Percentiles rank a stretch among this genome's conserved stretches.
phyloP scores from a whole-genome alignment of 306 rosid genomes.

The Dryas octopetala region DNA sequence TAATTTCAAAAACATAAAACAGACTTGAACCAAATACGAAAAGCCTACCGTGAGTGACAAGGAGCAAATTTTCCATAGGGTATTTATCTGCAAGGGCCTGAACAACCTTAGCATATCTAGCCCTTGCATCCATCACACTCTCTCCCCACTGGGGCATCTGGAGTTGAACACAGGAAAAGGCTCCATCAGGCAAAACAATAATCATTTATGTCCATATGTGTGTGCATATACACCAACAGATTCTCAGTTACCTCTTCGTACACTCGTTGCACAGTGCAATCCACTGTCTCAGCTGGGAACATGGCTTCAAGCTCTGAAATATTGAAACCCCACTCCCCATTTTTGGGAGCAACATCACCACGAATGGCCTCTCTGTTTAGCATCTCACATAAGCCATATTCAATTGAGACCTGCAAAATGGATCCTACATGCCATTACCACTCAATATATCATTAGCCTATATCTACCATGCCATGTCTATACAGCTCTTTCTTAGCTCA shows the following conservation, averaged over 20 bases:
- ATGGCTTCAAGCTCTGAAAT: conserved; percentile 65
- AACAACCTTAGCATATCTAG: conserved; percentile 56
- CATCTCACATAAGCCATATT: conserved; percentile 88
- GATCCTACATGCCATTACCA: neutral
- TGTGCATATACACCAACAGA: neutral
- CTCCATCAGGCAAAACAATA: conserved; percentile 6
- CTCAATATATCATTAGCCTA: neutral
- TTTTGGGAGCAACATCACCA: conserved; percentile 50
- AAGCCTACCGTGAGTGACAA: conserved; percentile 81
- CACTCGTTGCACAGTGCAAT: conserved; percentile 48
- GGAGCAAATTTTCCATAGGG: conserved; percentile 72
- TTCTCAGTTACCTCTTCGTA: conserved; percentile 59
- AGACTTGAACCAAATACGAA: neutral
- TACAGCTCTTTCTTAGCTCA: neutral
- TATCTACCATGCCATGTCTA: neutral
- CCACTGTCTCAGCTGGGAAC: conserved; percentile 74
- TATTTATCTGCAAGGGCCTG: conserved; percentile 75
- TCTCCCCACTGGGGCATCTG: conserved; percentile 82
- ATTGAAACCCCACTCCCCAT: conserved; percentile 72
- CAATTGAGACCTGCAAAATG: conserved; percentile 66
- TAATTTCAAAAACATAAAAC: neutral
- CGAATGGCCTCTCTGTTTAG: conserved; percentile 62
- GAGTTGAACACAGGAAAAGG: conserved; percentile 25
- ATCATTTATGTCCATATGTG: neutral
- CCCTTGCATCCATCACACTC: conserved; percentile 37